These are phyloP conservation scores for Fragaria iinumae DNA, from an alignment of 306 rosid genomes.

Conservation along the genomic window DNA sequence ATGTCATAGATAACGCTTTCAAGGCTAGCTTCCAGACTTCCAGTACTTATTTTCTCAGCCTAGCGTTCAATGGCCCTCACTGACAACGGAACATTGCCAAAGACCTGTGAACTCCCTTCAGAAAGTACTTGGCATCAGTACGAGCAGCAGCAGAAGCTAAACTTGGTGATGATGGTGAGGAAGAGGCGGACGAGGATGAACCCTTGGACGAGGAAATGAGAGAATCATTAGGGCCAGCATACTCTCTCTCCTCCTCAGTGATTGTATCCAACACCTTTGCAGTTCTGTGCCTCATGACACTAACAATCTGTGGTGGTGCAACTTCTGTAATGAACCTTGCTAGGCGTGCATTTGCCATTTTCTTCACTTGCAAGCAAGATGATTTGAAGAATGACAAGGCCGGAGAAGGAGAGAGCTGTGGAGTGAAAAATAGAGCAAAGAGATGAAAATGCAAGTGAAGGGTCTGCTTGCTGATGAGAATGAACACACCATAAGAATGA, in stretches of 20 bases:
- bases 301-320: conserved; percentile 88
- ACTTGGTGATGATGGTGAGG: conserved; percentile 3
- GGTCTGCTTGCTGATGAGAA: conserved; percentile 30
- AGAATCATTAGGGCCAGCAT: conserved; percentile 18
- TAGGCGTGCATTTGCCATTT: conserved; percentile 71
- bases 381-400: not conserved
- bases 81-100: conserved; percentile 25
- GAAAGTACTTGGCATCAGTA: conserved; percentile 27
- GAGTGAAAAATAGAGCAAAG: not conserved
- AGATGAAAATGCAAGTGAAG: not conserved
- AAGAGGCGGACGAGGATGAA: conserved; percentile 1
- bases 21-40: not conserved
- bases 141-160: conserved; percentile 10
- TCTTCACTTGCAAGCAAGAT: not conserved
- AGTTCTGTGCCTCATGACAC: conserved; percentile 75
- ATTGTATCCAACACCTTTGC: conserved; percentile 87
- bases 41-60: not conserved
- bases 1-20: not conserved
- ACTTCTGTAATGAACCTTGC: conserved; percentile 84
- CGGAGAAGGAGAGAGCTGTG: not conserved
- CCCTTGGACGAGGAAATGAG: conserved; percentile 5
- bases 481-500: conserved; percentile 18
- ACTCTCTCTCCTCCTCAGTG: conserved; percentile 76
- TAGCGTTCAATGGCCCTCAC: conserved; percentile 8
- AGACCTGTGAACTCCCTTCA: conserved; percentile 27